Evolutionary conservation across 2,329 filamentous ascomycete genomes (phyloP).

Genomic region (Mariannaea sp.): DNA sequence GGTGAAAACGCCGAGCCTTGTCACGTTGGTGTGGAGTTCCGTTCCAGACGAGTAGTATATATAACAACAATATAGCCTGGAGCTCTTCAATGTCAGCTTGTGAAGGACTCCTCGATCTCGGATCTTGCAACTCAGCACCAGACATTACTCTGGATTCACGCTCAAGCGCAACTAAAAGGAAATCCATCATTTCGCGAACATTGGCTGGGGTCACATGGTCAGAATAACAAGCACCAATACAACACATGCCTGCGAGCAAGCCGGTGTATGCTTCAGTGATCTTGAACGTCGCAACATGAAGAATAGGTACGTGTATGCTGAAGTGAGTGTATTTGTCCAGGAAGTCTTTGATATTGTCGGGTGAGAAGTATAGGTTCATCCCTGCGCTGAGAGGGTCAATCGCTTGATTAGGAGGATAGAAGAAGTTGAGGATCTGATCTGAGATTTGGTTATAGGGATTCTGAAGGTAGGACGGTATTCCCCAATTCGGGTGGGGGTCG

Average conservation of each 20-base stretch:
- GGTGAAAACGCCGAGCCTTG: slow-evolving; percentile 63
- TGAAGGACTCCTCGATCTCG: slow-evolving; percentile 35
- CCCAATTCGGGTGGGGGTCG: slow-evolving; percentile 53
- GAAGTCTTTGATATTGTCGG: slow-evolving; percentile 72
- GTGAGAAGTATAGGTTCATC: slow-evolving; percentile 66
- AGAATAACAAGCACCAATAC: slow-evolving; percentile 76
- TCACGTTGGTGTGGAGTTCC: slow-evolving; percentile 69
- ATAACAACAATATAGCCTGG: slow-evolving; percentile 67
- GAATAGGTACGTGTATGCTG: slow-evolving; percentile 73
- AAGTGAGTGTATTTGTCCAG: slow-evolving; percentile 74
- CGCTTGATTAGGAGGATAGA: slow-evolving; percentile 53
- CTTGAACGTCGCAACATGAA: slow-evolving; percentile 74
- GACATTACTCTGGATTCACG: slow-evolving; percentile 57
- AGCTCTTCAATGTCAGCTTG: slow-evolving; percentile 65
- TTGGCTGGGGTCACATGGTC: slow-evolving; percentile 62
- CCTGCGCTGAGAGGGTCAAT: slow-evolving; percentile 59
- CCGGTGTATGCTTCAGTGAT: slow-evolving; percentile 68
- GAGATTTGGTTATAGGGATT: slow-evolving; percentile 60
- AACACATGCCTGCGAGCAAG: slow-evolving; percentile 71
- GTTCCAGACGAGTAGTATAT: slow-evolving; percentile 70
- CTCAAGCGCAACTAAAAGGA: slow-evolving; percentile 62
- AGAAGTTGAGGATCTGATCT: slow-evolving; percentile 61
- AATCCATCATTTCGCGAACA: slow-evolving; percentile 71
- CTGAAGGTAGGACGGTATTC: slow-evolving; percentile 51
- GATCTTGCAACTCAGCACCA: slow-evolving; percentile 27